These are phyloP conservation scores for Chaetothyriales sp. DNA, from an alignment of 2,329 filamentous ascomycete genomes.

Conservation along the genomic window DNA sequence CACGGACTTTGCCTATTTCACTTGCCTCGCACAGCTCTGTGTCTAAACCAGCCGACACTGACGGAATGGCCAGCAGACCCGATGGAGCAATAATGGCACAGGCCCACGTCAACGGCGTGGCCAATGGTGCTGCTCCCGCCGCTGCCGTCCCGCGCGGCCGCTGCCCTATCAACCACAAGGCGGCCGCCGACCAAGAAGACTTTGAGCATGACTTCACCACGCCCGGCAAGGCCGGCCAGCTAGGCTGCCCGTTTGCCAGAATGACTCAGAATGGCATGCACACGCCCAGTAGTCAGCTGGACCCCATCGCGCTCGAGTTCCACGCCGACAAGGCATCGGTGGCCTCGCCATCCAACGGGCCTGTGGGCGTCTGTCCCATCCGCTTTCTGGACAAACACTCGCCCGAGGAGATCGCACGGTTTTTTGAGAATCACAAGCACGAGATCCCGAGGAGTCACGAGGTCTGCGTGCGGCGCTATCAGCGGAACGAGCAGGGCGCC, in stretches of 20 bases:
- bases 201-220: conserved; percentile 88
- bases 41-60: background rate
- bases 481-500: conserved; percentile 73
- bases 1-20: conserved; percentile 18
- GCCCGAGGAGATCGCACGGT: conserved; percentile 81
- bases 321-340: conserved; percentile 33
- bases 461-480: conserved; percentile 78
- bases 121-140: no score
- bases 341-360: conserved; percentile 37
- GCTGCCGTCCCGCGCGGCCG: background rate
- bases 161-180: background rate
- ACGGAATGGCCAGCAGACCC: background rate
- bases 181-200: conserved; percentile 22
- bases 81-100: background rate
- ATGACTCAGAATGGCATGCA: conserved; percentile 29
- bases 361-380: conserved; percentile 68
- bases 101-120: background rate
- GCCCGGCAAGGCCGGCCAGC: conserved; percentile 61
- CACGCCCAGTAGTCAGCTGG: conserved; percentile 28
- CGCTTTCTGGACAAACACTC: conserved; percentile 85
- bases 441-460: conserved; percentile 88
- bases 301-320: conserved; percentile 39
- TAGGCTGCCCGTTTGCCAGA: conserved; percentile 68
- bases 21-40: conserved; percentile 5
- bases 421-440: conserved; percentile 91